These are phyloP conservation scores for Diatrype stigma DNA, from an alignment of 2,329 filamentous ascomycete species.

Conservation along the genomic window DNA sequence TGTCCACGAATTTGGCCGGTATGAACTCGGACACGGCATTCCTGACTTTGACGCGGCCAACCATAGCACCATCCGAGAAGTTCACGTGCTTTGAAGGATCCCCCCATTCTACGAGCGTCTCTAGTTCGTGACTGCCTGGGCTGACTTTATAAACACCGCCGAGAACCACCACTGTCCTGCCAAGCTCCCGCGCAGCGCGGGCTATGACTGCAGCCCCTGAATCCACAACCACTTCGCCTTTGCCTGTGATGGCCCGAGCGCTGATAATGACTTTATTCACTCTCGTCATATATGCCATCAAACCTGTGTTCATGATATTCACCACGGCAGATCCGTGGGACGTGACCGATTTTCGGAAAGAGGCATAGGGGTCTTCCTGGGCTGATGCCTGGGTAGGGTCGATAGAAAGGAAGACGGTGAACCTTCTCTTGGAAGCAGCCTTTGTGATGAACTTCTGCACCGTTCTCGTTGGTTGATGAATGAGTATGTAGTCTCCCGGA, in stretches of 20 bases:
- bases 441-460: conserved; percentile 87
- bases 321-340: conserved; percentile 78
- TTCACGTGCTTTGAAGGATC: conserved; percentile 71
- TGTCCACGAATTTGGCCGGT: conserved; percentile 68
- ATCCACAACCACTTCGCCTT: conserved; percentile 80
- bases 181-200: conserved; percentile 75
- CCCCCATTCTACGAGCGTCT: conserved; percentile 81
- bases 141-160: conserved; percentile 92
- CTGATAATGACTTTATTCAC: conserved; percentile 94
- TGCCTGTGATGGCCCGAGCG: conserved; percentile 81
- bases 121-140: conserved; percentile 79
- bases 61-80: conserved; percentile 75
- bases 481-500: conserved; percentile 86
- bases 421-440: conserved; percentile 83
- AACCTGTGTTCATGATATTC: conserved; percentile 75
- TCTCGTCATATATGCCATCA: conserved; percentile 90
- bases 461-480: conserved; percentile 78
- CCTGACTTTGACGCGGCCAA: conserved; percentile 72
- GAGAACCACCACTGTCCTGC: conserved; percentile 81
- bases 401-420: conserved; percentile 83
- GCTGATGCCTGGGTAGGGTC: conserved; percentile 41
- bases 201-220: conserved; percentile 82
- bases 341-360: conserved; percentile 73
- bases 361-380: conserved; percentile 39
- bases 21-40: conserved; percentile 82